Conservation (phyloP, 208 protist species). For the Porcisia hertigi region DNA sequence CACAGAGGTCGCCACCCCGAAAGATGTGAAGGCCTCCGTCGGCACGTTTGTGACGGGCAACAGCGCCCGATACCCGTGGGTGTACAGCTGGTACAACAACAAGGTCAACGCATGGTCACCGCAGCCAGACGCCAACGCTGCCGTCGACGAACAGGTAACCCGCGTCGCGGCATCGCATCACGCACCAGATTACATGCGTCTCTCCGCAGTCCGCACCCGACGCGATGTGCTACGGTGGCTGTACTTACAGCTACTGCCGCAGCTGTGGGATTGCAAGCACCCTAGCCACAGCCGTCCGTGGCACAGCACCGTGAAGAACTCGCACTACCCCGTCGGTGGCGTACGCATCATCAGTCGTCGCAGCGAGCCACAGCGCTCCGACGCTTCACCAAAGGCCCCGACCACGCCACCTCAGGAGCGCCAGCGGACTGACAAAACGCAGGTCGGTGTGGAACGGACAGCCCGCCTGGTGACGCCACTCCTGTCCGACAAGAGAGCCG, state of each 20-base stretch:
- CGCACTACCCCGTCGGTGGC: slow-evolving; percentile 14
- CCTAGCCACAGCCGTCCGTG: slow-evolving; percentile 6
- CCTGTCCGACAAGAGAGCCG: slow-evolving; percentile 4
- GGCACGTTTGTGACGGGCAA: slow-evolving; percentile 30
- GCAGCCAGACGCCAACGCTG: neutral
- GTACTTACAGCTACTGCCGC: slow-evolving; percentile 16
- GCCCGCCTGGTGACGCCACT: slow-evolving; percentile 12
- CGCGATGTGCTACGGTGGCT: slow-evolving; percentile 27
- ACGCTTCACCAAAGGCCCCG: slow-evolving; percentile 16
- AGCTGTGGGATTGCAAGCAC: slow-evolving; percentile 23
- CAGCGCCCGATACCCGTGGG: slow-evolving; percentile 31
- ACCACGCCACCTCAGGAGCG: too few relatives aligned
- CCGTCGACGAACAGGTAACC: slow-evolving; percentile 2
- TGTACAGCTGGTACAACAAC: slow-evolving; percentile 35
- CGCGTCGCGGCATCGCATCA: slow-evolving; percentile 12
- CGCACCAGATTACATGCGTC: slow-evolving; percentile 10
- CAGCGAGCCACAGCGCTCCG: slow-evolving; percentile 32
- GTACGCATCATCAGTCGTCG: slow-evolving; percentile 18
- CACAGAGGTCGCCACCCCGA: slow-evolving; percentile 15
- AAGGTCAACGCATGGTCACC: neutral
- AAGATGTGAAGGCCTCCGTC: slow-evolving; percentile 3
- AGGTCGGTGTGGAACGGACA: too few relatives aligned
- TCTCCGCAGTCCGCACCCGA: slow-evolving; percentile 18
- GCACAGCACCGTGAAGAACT: slow-evolving; percentile 8
- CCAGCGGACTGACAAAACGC: too few relatives aligned